Conservation (phyloP, 257 asterid species). For the Solanum neorickii region DNA sequence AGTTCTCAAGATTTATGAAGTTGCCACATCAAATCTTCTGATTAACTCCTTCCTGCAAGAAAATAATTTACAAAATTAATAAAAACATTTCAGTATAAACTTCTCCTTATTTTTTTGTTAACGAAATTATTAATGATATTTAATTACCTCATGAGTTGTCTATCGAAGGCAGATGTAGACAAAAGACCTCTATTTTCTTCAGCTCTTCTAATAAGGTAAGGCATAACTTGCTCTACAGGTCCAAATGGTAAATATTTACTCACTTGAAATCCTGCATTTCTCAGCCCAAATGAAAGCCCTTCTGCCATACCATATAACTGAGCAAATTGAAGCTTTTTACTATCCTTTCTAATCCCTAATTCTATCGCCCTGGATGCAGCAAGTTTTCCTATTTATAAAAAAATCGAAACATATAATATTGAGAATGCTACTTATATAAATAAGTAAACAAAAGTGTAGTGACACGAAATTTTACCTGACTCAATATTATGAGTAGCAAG, state of each 20-base stretch:
- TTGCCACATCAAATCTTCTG: not conserved
- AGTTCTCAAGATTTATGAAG: not conserved
- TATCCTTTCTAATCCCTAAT: constrained; percentile 38
- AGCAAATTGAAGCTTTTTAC: constrained; percentile 52
- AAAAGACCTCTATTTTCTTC: constrained; percentile 84
- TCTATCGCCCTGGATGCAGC: constrained; percentile 55
- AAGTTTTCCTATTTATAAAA: constrained; percentile 30
- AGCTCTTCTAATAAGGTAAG: constrained; percentile 81
- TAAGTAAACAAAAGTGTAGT: not conserved
- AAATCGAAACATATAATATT: not conserved
- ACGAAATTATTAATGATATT: not conserved
- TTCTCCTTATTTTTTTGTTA: not conserved
- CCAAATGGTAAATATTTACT: constrained; percentile 88
- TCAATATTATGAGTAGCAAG: constrained; percentile 83
- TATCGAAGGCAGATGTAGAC: constrained; percentile 45
- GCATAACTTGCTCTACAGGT: constrained; percentile 74
- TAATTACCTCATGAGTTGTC: constrained; percentile 48
- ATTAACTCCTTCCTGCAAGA: not conserved
- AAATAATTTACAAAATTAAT: not conserved
- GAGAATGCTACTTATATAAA: not conserved
- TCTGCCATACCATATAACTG: constrained; percentile 94
- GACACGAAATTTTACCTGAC: constrained; percentile 31
- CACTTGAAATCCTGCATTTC: constrained; percentile 62
- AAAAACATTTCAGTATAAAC: too few relatives aligned
- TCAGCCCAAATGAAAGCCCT: constrained; percentile 49